Evolutionary conservation across 345 rosid genomes (phyloP).

Genomic region (Conringia planisiliqua): DNA sequence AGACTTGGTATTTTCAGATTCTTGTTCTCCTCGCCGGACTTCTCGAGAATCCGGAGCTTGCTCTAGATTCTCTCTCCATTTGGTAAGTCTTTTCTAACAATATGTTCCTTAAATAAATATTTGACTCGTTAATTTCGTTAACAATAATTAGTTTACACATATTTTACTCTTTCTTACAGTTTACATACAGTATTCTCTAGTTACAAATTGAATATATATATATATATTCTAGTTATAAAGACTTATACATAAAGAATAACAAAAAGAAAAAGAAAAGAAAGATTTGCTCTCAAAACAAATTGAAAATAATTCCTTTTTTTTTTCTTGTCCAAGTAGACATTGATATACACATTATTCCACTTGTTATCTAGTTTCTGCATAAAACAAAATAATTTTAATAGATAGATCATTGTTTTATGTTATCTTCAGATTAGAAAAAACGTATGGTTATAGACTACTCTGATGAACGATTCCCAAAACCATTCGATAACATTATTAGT

Average conservation of each 20-base stretch:
- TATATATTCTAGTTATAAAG: not conserved
- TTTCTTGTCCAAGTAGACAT: not conserved
- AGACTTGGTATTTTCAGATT: slow-evolving; percentile 59
- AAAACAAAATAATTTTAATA: not conserved
- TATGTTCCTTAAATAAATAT: not conserved
- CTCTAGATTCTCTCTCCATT: slow-evolving; percentile 41
- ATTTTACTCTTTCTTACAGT: not conserved
- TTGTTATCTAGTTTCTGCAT: not conserved
- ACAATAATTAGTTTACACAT: not conserved
- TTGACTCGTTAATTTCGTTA: not conserved
- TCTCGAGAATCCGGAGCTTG: slow-evolving; percentile 52
- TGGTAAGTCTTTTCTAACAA: slow-evolving; percentile 16
- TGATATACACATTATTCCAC: not conserved
- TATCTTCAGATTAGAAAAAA: not conserved
- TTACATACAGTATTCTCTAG: not conserved
- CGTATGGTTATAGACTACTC: not conserved
- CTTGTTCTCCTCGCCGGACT: slow-evolving; percentile 56
- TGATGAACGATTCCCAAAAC: not conserved
- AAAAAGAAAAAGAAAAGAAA: not conserved
- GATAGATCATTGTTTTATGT: not conserved
- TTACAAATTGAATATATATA: not conserved
- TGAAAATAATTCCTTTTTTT: not conserved
- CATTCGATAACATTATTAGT: not conserved
- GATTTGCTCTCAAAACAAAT: not conserved
- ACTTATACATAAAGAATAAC: not conserved